Conservation (phyloP, 768 basidiomycete species). For the Lyophyllum decastes region DNA sequence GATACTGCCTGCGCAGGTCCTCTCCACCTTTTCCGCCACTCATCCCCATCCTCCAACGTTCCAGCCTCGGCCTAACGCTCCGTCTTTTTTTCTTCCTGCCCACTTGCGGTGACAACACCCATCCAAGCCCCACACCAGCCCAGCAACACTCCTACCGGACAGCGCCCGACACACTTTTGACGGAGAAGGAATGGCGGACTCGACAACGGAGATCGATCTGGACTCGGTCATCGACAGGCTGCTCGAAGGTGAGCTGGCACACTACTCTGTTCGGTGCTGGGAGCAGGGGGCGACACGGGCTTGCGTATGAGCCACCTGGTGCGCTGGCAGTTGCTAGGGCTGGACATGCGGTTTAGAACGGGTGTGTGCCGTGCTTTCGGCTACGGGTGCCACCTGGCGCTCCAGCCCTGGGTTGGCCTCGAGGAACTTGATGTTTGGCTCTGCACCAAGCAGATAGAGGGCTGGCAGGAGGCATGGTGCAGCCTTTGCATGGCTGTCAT, state of each 20-base stretch:
- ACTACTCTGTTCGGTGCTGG: constrained; percentile 1
- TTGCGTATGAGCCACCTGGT: neutral
- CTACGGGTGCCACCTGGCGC: constrained; percentile 16
- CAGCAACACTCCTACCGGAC: constrained; percentile 7
- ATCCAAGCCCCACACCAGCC: neutral
- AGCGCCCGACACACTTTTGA: constrained; percentile 11
- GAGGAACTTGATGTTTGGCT: neutral
- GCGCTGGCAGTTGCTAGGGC: neutral
- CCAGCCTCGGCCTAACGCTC: neutral
- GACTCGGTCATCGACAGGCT: constrained; percentile 99
- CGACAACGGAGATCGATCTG: constrained; percentile 92
- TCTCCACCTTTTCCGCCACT: constrained; percentile 7
- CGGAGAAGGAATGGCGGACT: constrained; percentile 64
- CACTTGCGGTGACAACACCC: constrained; percentile 12
- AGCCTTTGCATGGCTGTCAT: neutral
- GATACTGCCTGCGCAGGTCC: constrained; percentile 15
- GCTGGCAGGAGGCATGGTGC: neutral
- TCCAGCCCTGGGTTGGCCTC: neutral
- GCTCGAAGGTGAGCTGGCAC: constrained; percentile 81
- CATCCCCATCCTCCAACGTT: neutral
- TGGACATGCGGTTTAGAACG: neutral
- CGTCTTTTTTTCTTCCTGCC: constrained; percentile 15
- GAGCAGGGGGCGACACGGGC: neutral
- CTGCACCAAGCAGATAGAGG: neutral
- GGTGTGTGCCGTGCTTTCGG: neutral